phyloP scores from a whole-genome alignment of 306 rosid species.

The Abrus precatorius region DNA sequence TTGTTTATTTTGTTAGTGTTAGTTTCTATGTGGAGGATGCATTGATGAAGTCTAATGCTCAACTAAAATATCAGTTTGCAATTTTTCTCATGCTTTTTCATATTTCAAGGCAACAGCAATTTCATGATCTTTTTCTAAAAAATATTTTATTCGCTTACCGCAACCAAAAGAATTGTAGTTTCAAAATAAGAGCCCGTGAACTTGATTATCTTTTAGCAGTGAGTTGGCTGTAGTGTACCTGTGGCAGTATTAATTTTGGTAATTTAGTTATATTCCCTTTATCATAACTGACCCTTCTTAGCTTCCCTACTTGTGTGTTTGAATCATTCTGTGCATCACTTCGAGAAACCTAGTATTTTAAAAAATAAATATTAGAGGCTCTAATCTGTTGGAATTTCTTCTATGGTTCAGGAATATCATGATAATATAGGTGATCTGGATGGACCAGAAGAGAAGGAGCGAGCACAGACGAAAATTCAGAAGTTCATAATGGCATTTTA shows the following conservation, averaged over 20 bases:
- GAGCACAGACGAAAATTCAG: slow-evolving; percentile 83
- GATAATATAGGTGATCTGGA: slow-evolving; percentile 93
- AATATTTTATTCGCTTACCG: background rate
- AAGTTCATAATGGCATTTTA: slow-evolving; percentile 80
- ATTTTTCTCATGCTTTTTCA: slow-evolving; percentile 6
- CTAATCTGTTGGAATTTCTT: slow-evolving; percentile 22
- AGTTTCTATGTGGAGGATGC: slow-evolving; percentile 21
- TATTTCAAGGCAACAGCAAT: slow-evolving; percentile 18
- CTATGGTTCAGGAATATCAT: slow-evolving; percentile 74
- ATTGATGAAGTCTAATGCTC: slow-evolving; percentile 3
- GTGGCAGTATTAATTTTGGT: background rate
- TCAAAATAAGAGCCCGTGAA: background rate
- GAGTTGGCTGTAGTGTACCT: background rate
- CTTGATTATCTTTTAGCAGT: slow-evolving; percentile 15
- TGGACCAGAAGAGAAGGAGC: slow-evolving; percentile 94
- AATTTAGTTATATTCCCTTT: slow-evolving; percentile 16
- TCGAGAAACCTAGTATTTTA: background rate
- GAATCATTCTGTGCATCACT: background rate
- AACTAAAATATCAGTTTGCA: slow-evolving; percentile 28
- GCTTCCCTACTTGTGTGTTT: slow-evolving; percentile 12
- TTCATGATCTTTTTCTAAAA: background rate
- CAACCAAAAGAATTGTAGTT: background rate
- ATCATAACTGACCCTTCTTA: background rate
- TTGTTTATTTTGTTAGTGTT: slow-evolving; percentile 22
- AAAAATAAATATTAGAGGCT: slow-evolving; percentile 14